Evolutionary conservation across 352 stramenopile species (phyloP).

Genomic region (Pythium oligandrum): DNA sequence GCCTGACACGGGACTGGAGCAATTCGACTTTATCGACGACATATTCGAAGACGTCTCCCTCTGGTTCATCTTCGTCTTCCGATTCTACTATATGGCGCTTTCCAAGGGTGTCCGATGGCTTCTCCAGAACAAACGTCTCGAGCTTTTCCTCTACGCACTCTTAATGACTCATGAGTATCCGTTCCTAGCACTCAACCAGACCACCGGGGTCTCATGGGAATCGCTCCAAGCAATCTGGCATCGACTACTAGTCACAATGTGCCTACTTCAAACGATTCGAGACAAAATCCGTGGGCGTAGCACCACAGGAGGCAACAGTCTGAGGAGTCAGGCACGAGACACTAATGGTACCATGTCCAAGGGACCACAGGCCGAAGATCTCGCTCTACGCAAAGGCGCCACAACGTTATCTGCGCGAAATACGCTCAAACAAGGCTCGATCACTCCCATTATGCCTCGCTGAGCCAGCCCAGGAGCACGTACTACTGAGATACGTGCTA

Average conservation of each 20-base stretch:
- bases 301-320: too few species aligned
- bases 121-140: constrained; percentile 15
- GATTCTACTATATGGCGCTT: constrained; percentile 24
- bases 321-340: too few species aligned
- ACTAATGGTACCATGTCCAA: too few species aligned
- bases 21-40: constrained; percentile 17
- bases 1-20: neutral
- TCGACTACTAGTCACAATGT: constrained; percentile 27
- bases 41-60: constrained; percentile 9
- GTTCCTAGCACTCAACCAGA: constrained; percentile 12
- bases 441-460: too few species aligned
- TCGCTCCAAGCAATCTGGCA: constrained; percentile 30
- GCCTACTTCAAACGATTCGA: constrained; percentile 24
- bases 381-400: too few species aligned
- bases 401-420: too few species aligned
- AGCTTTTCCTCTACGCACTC: constrained; percentile 18
- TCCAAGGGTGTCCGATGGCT: constrained; percentile 8
- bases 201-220: constrained; percentile 31
- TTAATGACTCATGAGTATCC: constrained; percentile 22
- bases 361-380: too few species aligned
- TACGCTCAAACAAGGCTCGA: too few species aligned
- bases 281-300: constrained; percentile 1
- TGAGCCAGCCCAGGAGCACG: too few species aligned
- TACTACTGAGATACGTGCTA: too few species aligned
- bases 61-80: constrained; percentile 23